Evolutionary conservation across 768 basidiomycete genomes (phyloP).

Genomic region (Naganishia randhawae): DNA sequence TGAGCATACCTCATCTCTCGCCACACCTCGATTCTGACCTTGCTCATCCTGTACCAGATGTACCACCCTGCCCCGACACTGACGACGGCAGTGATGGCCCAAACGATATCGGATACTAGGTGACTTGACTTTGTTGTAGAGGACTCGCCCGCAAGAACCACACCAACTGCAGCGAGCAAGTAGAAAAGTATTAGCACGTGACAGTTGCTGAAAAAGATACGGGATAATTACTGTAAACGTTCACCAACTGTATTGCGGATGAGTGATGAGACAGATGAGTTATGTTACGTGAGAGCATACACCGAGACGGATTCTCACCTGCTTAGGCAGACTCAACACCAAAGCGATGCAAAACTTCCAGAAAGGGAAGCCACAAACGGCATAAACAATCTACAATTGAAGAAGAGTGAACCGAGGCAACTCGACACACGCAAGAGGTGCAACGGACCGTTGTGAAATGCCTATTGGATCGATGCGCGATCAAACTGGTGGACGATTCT

Average conservation of each 20-base stretch:
- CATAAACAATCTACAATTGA: constrained; percentile 5
- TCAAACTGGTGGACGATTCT: too few species aligned
- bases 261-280: neutral
- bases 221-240: constrained; percentile 1
- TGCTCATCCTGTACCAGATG: constrained; percentile 67
- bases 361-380: constrained; percentile 50
- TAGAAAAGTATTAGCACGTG: too few species aligned
- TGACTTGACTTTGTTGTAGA: constrained; percentile 55
- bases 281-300: too few species aligned
- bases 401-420: neutral
- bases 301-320: too few species aligned
- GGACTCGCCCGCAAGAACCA: constrained; percentile 38
- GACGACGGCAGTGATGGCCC: constrained; percentile 65
- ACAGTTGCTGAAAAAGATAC: neutral
- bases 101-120: constrained; percentile 67
- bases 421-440: neutral
- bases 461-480: too few species aligned
- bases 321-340: constrained; percentile 78
- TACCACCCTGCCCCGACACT: constrained; percentile 62
- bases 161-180: constrained; percentile 24
- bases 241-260: neutral
- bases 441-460: constrained; percentile 15
- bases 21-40: constrained; percentile 34
- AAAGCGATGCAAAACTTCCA: constrained; percentile 73
- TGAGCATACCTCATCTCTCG: constrained; percentile 8